phyloP scores from a whole-genome alignment of 163 green algal genomes.

The Botryococcus braunii region DNA sequence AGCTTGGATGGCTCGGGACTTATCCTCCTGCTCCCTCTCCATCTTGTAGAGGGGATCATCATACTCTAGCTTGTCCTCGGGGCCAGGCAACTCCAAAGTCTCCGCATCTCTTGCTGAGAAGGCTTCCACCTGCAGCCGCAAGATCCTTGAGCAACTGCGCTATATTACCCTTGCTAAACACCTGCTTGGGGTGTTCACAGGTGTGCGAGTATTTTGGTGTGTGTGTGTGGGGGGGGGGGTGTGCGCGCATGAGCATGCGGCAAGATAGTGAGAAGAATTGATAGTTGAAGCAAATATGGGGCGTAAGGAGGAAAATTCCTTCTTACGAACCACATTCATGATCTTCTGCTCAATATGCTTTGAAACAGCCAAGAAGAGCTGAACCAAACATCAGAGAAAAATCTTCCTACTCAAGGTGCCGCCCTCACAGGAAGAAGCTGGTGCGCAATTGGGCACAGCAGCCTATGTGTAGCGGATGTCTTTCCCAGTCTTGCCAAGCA shows the following conservation, averaged over 20 bases:
- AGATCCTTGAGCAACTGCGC: background rate
- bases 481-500: too few species aligned
- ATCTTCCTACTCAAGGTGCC: background rate
- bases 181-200: background rate
- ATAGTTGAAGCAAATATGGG: background rate
- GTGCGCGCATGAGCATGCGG: background rate
- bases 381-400: background rate
- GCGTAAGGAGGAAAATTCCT: background rate
- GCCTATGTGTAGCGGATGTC: too few species aligned
- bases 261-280: background rate
- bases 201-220: background rate
- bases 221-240: background rate
- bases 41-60: slow-evolving; percentile 52
- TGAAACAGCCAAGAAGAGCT: background rate
- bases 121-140: slow-evolving; percentile 36
- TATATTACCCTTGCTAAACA: background rate
- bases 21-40: slow-evolving; percentile 38
- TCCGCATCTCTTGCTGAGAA: slow-evolving; percentile 52
- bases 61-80: slow-evolving; percentile 26
- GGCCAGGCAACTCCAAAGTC: slow-evolving; percentile 50
- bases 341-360: background rate
- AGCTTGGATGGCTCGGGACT: slow-evolving; percentile 17
- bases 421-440: background rate
- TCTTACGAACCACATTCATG: background rate
- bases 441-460: background rate